These are phyloP conservation scores for Tetrahymena malaccensis DNA, from an alignment of 73 alveolate genomes.

Conservation along the genomic window DNA sequence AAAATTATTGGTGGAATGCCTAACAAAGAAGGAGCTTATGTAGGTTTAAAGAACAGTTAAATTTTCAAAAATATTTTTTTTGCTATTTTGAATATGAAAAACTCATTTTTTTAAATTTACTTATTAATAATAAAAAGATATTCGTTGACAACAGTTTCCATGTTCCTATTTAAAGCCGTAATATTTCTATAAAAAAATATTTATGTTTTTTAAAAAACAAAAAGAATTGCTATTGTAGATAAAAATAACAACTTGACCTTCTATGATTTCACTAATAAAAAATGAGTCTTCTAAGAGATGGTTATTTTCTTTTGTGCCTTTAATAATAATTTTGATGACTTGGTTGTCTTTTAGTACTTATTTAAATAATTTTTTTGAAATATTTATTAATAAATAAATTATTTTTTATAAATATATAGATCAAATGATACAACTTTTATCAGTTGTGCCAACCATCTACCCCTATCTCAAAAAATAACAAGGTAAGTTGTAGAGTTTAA, in stretches of 20 bases:
- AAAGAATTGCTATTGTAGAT: constrained; percentile 29
- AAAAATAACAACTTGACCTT: constrained; percentile 10
- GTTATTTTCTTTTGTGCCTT: constrained; percentile 23
- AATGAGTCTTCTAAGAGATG: constrained; percentile 28
- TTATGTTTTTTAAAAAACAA: neutral
- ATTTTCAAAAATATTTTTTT: neutral
- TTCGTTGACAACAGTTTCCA: constrained; percentile 34
- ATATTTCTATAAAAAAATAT: neutral
- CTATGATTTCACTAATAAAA: neutral
- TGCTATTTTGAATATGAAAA: neutral
- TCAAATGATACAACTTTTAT: constrained; percentile 4
- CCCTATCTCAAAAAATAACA: constrained; percentile 10
- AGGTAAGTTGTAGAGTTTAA: constrained; percentile 26
- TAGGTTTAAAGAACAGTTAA: constrained; percentile 21
- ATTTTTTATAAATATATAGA: neutral
- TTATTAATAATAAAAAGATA: neutral
- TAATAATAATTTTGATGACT: constrained; percentile 31
- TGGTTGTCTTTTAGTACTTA: constrained; percentile 6
- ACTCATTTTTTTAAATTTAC: neutral
- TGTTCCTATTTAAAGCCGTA: neutral
- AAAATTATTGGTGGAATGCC: constrained; percentile 7
- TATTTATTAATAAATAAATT: neutral
- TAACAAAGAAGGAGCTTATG: constrained; percentile 13
- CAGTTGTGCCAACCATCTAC: constrained; percentile 9
- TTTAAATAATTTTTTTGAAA: neutral